Percentiles rank a stretch among this genome's conserved stretches.
Evolutionary conservation across 2,329 filamentous ascomycete genomes (phyloP).

Genomic region (Alternaria angustiovoidea): DNA sequence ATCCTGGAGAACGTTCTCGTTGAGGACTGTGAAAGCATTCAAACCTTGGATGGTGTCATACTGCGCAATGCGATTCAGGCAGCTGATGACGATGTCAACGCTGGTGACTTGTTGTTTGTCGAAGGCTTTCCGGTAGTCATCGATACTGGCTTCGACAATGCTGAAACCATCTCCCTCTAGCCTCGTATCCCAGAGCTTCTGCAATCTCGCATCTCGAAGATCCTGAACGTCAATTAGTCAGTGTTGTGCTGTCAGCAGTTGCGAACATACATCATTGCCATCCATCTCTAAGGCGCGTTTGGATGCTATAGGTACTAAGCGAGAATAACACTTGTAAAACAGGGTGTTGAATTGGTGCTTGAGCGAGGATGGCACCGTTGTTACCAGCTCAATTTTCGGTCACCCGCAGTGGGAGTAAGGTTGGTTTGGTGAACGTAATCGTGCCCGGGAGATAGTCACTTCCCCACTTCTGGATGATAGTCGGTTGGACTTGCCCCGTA

Average conservation of each 20-base stretch:
- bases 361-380: background rate
- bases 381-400: background rate
- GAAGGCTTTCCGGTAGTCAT: slow-evolving; percentile 56
- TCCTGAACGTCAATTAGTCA: background rate
- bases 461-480: slow-evolving; percentile 23
- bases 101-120: slow-evolving; percentile 51
- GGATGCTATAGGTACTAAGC: background rate
- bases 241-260: background rate
- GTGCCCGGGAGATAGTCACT: slow-evolving; percentile 6
- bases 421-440: background rate
- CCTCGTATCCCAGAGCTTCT: background rate
- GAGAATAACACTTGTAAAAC: background rate
- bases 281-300: background rate
- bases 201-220: background rate
- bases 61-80: slow-evolving; percentile 57
- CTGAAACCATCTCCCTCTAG: slow-evolving; percentile 18
- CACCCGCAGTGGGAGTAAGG: background rate
- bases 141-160: slow-evolving; percentile 60
- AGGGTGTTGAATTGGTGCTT: background rate
- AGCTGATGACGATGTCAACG: slow-evolving; percentile 57
- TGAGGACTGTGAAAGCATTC: slow-evolving; percentile 61
- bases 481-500: slow-evolving; percentile 27
- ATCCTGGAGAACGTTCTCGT: slow-evolving; percentile 56
- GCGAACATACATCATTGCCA: slow-evolving; percentile 2
- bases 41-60: slow-evolving; percentile 57